Conservation (phyloP, 1,284 basidiomycete species). For the Ceratobasidium sp. region DNA sequence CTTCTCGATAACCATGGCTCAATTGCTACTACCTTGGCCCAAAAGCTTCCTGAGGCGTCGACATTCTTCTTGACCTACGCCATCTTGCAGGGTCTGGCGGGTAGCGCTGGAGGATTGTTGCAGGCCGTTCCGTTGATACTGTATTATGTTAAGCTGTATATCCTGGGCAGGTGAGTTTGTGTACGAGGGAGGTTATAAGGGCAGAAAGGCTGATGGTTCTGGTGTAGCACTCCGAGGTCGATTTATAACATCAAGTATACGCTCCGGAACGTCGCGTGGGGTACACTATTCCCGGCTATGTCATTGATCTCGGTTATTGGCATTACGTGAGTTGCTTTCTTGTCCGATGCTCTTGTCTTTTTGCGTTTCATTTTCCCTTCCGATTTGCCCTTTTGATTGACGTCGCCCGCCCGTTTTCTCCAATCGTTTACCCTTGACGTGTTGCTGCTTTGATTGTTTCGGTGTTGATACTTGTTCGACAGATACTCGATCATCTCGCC, state of each 20-base stretch:
- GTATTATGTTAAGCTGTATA: conserved; percentile 73
- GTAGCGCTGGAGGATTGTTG: conserved; percentile 65
- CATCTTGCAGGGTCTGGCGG: conserved; percentile 55
- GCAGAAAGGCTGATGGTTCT: no score
- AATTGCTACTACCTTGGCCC: conserved; percentile 67
- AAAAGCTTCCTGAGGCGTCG: conserved; percentile 76
- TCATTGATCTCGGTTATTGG: conserved; percentile 51
- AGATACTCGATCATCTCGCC: conserved; percentile 94
- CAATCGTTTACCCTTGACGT: no score
- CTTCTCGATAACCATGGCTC: conserved; percentile 66
- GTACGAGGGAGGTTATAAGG: no score
- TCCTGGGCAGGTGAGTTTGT: conserved; percentile 59
- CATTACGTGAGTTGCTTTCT: conserved; percentile 25
- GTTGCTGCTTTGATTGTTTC: no score
- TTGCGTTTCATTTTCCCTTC: no score
- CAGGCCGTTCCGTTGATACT: conserved; percentile 73
- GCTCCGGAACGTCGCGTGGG: conserved; percentile 75
- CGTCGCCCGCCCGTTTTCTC: conserved; percentile 52
- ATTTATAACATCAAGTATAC: conserved; percentile 59
- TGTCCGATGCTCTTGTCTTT: no score
- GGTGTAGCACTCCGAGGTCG: conserved; percentile 59
- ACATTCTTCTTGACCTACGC: conserved; percentile 83
- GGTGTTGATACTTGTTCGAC: no score
- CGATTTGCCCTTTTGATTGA: not conserved
- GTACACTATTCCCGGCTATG: conserved; percentile 77